These are phyloP conservation scores for Ordospora pajunii DNA, from an alignment of 371 early-diverging fungal genomes.

Conservation along the genomic window DNA sequence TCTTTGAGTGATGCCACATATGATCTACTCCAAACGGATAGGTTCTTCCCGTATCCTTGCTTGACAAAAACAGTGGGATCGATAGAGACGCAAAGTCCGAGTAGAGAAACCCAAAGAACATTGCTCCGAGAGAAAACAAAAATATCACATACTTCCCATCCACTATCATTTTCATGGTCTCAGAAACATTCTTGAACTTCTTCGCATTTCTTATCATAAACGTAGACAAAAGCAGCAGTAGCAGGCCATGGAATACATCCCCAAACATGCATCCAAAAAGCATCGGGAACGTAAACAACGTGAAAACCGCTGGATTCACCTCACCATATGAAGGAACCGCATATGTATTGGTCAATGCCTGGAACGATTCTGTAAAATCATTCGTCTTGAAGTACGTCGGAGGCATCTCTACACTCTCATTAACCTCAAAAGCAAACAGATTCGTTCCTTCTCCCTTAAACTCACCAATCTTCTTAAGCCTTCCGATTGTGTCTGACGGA, in stretches of 20 bases:
- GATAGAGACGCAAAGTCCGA: constrained; percentile 85
- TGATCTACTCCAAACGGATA: constrained; percentile 66
- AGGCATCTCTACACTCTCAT: constrained; percentile 52
- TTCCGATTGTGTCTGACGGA: constrained; percentile 23
- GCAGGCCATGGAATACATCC: constrained; percentile 89
- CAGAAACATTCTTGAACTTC: constrained; percentile 62
- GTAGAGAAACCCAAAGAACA: constrained; percentile 91
- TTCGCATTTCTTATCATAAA: constrained; percentile 70
- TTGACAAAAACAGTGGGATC: constrained; percentile 68
- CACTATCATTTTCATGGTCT: constrained; percentile 77
- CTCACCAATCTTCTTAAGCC: constrained; percentile 40
- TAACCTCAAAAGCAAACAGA: constrained; percentile 52
- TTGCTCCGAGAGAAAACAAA: constrained; percentile 84
- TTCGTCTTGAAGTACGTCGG: constrained; percentile 90
- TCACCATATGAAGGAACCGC: constrained; percentile 94
- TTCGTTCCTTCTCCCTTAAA: constrained; percentile 42
- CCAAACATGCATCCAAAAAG: constrained; percentile 99
- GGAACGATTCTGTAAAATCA: constrained; percentile 87
- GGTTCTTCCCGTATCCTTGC: constrained; percentile 64
- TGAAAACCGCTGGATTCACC: constrained; percentile 96
- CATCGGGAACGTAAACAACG: constrained; percentile 92
- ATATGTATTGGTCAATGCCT: constrained; percentile 89
- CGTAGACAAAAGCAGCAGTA: constrained; percentile 69
- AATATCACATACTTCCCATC: constrained; percentile 90
- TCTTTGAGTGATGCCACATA: constrained; percentile 86